Evolutionary conservation across 2,329 filamentous ascomycete genomes (phyloP), one percentile per base, ranked within the genome.

Genomic region (Curvularia spicifera): DNA sequence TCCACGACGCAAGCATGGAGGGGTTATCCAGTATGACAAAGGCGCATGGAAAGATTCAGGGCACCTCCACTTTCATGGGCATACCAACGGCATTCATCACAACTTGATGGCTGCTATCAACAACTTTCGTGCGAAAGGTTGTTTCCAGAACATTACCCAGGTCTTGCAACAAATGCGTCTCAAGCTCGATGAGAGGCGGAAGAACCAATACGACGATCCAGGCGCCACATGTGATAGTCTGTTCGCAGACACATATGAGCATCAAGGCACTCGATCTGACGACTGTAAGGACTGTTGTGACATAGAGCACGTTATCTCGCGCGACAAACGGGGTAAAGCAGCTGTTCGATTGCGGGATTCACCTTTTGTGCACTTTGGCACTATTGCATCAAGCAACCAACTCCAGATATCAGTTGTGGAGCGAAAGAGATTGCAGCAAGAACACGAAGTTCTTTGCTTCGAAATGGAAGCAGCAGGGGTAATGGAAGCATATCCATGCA

Each of bases 401-500:
- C 28, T 69, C 2, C 53, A 61, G 47, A 67, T 59, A 45, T 58
- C 51, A 10, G 65, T 63, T 18, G 1, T 8, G 1, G 52, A 60
- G 22, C 49, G 61, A 24, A 55, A 64, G 50, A 60, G 54, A 35
- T 13, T 69, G n/a, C 39, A 58, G 8, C n/a, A n/a, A 49, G 61
- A 65, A 28, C 53, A 60, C n/a, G 46, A 62, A 12, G 63, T 45
- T 1, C 57, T 68, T 8, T 69, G 61, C 45, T 67, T 69, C 46
- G 63, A 69, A 53, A 69, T 69, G 65, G 67, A 66, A 46, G 65
- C 56, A 33, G 65, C 63, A 31, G 65, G 63, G 3, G 51, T 66
- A 9, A 48, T 64, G 43, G 20, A 64, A 6, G 40, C 60, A 18
- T 50, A 57, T 56, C 59, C 65, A 7, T 66, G 60, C 49, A 13